phyloP scores from a whole-genome alignment of 139 green algal genomes.

The Auxenochlorella pyrenoidosa region DNA sequence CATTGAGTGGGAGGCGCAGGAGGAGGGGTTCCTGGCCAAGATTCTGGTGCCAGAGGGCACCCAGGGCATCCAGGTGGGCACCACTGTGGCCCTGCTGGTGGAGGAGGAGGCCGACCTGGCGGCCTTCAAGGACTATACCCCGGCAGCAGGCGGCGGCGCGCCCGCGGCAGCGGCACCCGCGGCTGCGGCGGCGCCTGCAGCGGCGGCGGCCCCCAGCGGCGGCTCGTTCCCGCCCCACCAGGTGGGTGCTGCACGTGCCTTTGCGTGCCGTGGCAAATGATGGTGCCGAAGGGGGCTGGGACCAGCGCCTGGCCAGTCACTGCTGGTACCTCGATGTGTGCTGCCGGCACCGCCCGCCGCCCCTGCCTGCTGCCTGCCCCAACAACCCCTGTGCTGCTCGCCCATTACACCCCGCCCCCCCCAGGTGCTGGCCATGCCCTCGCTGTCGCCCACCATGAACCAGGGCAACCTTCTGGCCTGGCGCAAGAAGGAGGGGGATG shows the following conservation, averaged over 20 bases:
- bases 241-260: not conserved
- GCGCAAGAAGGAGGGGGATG: slow-evolving; percentile 81
- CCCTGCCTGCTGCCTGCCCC: too few species aligned
- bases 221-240: slow-evolving; percentile 56
- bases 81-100: slow-evolving; percentile 73
- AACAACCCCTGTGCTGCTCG: too few species aligned
- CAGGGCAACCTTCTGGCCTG: slow-evolving; percentile 90
- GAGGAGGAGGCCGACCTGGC: slow-evolving; percentile 85
- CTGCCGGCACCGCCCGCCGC: too few species aligned
- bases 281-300: too few species aligned
- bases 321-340: too few species aligned
- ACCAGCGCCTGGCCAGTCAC: too few species aligned
- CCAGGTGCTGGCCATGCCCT: slow-evolving; percentile 79
- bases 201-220: slow-evolving; percentile 42
- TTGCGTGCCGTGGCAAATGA: too few species aligned
- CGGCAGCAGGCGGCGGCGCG: slow-evolving; percentile 7
- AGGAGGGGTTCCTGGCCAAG: slow-evolving; percentile 91
- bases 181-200: not conserved
- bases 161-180: not conserved
- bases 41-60: slow-evolving; percentile 80
- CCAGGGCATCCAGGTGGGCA: slow-evolving; percentile 77
- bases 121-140: slow-evolving; percentile 73
- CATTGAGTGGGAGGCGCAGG: slow-evolving; percentile 94
- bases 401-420: too few species aligned
- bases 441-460: slow-evolving; percentile 93